Evolutionary conservation across 129 eudicot genomes (phyloP).

Genomic region (Saposhnikovia divaricata): DNA sequence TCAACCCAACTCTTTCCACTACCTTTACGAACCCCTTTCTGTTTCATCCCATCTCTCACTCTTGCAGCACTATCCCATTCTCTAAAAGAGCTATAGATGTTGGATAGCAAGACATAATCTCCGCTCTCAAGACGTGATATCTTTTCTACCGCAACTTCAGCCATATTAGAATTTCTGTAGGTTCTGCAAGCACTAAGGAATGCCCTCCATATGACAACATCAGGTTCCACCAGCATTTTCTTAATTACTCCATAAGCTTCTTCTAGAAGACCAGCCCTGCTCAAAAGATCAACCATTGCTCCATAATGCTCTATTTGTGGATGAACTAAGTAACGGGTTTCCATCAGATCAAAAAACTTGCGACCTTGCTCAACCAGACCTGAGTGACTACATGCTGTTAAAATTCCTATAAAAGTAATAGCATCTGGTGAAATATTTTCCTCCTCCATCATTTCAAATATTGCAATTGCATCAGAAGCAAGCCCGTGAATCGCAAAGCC

Average conservation of each 20-base stretch:
- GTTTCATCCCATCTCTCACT: constrained; percentile 43
- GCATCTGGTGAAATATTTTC: constrained; percentile 53
- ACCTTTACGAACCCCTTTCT: constrained; percentile 53
- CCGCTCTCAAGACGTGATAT: constrained; percentile 57
- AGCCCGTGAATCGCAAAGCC: constrained; percentile 86
- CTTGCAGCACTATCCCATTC: constrained; percentile 68
- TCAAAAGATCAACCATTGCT: constrained; percentile 78
- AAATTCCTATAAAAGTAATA: constrained; percentile 63
- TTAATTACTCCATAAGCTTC: constrained; percentile 69
- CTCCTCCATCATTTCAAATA: constrained; percentile 45
- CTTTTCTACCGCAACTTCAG: constrained; percentile 49
- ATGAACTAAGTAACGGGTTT: constrained; percentile 33
- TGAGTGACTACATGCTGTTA: constrained; percentile 77
- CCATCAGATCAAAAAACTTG: constrained; percentile 56
- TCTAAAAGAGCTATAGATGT: constrained; percentile 57
- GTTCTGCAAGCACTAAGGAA: constrained; percentile 88
- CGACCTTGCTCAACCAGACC: constrained; percentile 72
- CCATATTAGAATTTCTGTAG: constrained; percentile 47
- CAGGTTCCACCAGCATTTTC: constrained; percentile 71
- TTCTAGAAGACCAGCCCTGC: constrained; percentile 67
- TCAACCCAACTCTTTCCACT: constrained; percentile 90
- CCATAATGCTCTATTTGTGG: constrained; percentile 90
- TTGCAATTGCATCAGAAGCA: constrained; percentile 59
- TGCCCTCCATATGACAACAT: constrained; percentile 78
- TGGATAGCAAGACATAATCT: constrained; percentile 75